phyloP scores from a whole-genome alignment of 805 yeast species.

The Yamadazyma olivae region DNA sequence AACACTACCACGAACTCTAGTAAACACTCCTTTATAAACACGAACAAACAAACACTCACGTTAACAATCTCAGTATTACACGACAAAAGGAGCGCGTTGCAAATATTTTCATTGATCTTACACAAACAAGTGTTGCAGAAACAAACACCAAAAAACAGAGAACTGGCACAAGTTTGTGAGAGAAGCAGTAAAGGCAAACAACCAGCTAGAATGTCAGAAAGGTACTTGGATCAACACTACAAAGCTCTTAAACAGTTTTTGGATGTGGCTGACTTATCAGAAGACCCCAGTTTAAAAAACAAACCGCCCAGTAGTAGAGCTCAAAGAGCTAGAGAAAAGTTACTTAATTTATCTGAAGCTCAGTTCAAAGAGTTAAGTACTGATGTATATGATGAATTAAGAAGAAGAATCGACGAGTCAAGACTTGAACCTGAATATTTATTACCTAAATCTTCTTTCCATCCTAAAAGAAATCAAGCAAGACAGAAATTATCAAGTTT shows the following conservation, averaged over 20 bases:
- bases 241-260: slow-evolving; percentile 50
- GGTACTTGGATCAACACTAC: slow-evolving; percentile 43
- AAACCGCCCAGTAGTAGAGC: slow-evolving; percentile 56
- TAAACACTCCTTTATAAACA: too few species aligned
- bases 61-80: too few species aligned
- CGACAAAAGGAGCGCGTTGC: too few species aligned
- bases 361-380: slow-evolving; percentile 91
- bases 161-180: too few species aligned
- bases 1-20: too few species aligned
- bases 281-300: slow-evolving; percentile 38
- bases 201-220: slow-evolving; percentile 20
- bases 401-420: slow-evolving; percentile 67
- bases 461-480: slow-evolving; percentile 94
- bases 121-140: neutral
- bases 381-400: slow-evolving; percentile 91
- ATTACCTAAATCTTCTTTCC: slow-evolving; percentile 70
- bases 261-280: slow-evolving; percentile 47
- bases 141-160: too few species aligned
- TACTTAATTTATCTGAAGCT: slow-evolving; percentile 70
- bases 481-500: slow-evolving; percentile 85
- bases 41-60: too few species aligned
- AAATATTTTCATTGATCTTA: too few species aligned
- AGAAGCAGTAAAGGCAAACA: neutral
- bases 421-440: slow-evolving; percentile 60
- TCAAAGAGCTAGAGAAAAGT: slow-evolving; percentile 79